Evolutionary conservation across 2,329 filamentous ascomycete species (phyloP).

Genomic region (Aspergillus nomiae): DNA sequence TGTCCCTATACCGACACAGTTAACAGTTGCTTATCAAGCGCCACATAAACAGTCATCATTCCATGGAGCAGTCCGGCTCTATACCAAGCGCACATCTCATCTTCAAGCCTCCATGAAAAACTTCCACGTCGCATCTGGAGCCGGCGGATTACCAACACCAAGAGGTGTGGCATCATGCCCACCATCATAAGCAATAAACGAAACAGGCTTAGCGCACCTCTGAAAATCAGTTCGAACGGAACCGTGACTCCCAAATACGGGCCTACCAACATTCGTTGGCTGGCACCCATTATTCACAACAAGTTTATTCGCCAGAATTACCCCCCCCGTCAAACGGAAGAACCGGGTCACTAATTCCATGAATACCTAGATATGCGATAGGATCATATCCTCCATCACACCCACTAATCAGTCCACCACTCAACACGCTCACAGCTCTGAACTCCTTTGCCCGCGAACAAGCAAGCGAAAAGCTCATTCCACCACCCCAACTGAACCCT

Average conservation of each 20-base stretch:
- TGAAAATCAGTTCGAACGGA: conserved; percentile 15
- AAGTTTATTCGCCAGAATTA: conserved; percentile 42
- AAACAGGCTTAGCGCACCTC: conserved; percentile 16
- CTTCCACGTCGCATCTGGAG: conserved; percentile 19
- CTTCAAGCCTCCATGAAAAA: conserved; percentile 16
- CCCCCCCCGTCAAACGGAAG: conserved; percentile 37
- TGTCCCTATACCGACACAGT: no score
- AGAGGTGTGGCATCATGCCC: conserved; percentile 17
- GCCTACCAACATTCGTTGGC: conserved; percentile 8
- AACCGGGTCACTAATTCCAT: conserved; percentile 42
- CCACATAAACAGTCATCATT: no score
- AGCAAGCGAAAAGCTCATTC: conserved; percentile 46
- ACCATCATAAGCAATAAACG: conserved; percentile 19
- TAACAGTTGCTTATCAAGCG: no score
- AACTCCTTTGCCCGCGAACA: conserved; percentile 40
- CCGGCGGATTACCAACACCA: conserved; percentile 13
- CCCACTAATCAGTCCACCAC: conserved; percentile 37
- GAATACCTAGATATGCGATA: conserved; percentile 44
- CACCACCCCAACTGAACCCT: conserved; percentile 49
- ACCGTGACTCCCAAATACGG: conserved; percentile 7
- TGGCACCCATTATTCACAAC: conserved; percentile 42
- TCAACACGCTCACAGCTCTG: conserved; percentile 28
- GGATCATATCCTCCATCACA: conserved; percentile 42
- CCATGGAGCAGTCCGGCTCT: no score
- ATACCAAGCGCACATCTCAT: no score